phyloP scores from a whole-genome alignment of 2,329 filamentous ascomycete genomes.

The Tetracladium maxilliforme region DNA sequence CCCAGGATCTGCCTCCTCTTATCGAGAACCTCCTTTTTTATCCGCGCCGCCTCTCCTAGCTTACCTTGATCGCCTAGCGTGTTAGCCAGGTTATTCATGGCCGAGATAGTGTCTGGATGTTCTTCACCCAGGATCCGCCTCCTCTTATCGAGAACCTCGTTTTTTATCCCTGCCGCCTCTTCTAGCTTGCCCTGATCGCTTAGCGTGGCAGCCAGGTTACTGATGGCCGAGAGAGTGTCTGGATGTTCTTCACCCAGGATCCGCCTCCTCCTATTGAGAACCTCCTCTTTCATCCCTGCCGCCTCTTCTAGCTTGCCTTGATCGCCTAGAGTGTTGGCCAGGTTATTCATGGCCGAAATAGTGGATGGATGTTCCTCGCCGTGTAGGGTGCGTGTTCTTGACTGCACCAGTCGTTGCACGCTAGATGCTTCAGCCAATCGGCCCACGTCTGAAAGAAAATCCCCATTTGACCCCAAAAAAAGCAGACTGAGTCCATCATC shows the following conservation, averaged over 20 bases:
- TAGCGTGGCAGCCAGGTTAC: conserved; percentile 1
- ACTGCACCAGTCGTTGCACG: too few species aligned
- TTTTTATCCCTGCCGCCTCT: conserved; percentile 10
- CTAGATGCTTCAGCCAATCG: too few species aligned
- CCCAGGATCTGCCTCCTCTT: conserved; percentile 1
- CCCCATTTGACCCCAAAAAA: too few species aligned
- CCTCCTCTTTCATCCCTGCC: conserved; percentile 8
- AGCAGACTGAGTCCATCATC: too few species aligned
- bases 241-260: conserved; percentile 1
- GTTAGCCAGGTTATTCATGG: conserved; percentile 4
- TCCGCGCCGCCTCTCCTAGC: conserved; percentile 10
- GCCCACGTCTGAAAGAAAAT: too few species aligned
- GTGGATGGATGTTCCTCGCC: conserved; percentile 1
- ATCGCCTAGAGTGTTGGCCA: conserved; percentile 1
- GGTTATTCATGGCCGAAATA: background rate
- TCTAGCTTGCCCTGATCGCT: conserved; percentile 9
- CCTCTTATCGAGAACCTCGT: conserved; percentile 2
- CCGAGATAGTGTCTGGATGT: conserved; percentile 2
- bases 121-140: conserved; percentile 1
- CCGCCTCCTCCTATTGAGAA: conserved; percentile 1
- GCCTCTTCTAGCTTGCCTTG: conserved; percentile 11
- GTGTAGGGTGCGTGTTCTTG: too few species aligned
- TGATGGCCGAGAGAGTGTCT: conserved; percentile 1
- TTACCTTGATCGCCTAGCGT: conserved; percentile 10
- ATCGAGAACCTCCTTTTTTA: conserved; percentile 5